A percentile compares a stretch with the other conserved stretches of the same genome.
These are phyloP conservation scores for Populus hybrid DNA, from an alignment of 441 rosid species.

Conservation along the genomic window DNA sequence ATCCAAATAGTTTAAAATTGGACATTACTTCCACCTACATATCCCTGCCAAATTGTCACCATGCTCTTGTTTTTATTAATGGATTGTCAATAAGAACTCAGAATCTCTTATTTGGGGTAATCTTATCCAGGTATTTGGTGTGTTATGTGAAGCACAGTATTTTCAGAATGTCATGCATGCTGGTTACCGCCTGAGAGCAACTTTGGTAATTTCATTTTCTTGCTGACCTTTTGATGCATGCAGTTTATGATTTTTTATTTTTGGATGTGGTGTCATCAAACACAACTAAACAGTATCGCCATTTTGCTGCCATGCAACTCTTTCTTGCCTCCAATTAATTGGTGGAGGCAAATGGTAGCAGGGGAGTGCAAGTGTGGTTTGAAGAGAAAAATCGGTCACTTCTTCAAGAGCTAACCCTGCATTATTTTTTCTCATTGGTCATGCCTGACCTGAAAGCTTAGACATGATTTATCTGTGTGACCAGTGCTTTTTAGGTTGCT, in stretches of 20 bases:
- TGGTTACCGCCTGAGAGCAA: slow-evolving; percentile 90
- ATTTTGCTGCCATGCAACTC: background rate
- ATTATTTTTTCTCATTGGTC: background rate
- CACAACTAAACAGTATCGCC: background rate
- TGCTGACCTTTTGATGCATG: slow-evolving; percentile 9
- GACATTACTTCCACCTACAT: background rate
- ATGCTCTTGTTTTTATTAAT: background rate
- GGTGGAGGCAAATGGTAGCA: background rate
- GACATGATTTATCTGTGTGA: background rate
- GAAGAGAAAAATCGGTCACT: background rate
- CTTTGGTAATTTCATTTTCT: slow-evolving; percentile 64
- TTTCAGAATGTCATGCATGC: slow-evolving; percentile 97
- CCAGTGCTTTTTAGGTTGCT: slow-evolving; percentile 60
- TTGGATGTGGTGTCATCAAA: background rate
- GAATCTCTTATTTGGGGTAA: slow-evolving; percentile 25
- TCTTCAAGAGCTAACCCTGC: background rate
- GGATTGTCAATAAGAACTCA: background rate
- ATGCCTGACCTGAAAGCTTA: slow-evolving; percentile 1
- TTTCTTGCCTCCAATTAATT: background rate
- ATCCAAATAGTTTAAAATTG: background rate
- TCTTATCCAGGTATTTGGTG: slow-evolving; percentile 74
- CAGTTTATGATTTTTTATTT: background rate
- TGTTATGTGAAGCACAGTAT: slow-evolving; percentile 93
- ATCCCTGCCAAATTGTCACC: background rate
- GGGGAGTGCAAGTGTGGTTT: background rate